Evolutionary conservation across 345 rosid species (phyloP), one percentile per base, ranked within the genome.

Genomic region (Heritiera fomes): DNA sequence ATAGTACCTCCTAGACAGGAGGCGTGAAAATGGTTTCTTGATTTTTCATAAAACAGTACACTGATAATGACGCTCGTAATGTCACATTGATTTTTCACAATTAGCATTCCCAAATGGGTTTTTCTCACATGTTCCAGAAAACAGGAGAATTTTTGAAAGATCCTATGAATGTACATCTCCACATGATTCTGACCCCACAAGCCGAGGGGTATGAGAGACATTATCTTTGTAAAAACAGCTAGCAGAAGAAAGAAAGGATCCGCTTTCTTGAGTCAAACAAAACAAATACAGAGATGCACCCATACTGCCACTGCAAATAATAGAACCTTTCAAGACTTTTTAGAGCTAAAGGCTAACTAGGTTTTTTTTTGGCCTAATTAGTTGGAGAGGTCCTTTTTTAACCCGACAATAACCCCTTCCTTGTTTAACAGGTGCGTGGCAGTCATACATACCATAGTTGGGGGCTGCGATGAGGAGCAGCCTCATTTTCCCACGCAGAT

Each of bases 191-290:
- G 82, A 41, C 87, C 87, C 87, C 85, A 79, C 78, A 20, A 70
- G 23, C 66, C 32, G 15, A 73, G 40, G 46, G 41, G 34, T n/a
- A 43, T 11, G 79, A 49, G 75, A 72, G 79, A 40, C 32, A 14
- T 84, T 84, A 83, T 82, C 75, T 78, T 76, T 83, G 90, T 86
- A 73, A 83, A 23, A 83, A 86, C 92, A 87, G 87, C 90, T 88
- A 79, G 85, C 87, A 84, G 23, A 8, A 46, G 71, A 71, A 66
- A 50, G 38, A 30, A 23, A 55, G 77, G 73, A 73, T 68, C 77
- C 74, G 79, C 67, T 60, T 80, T 75, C 65, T 78, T 50, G 83
- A 78, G 70, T 73, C 77, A 28, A 77, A 85, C 77, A 78, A 76
- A 67, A 79, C 52, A 67, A 62, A 46, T 46, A 66, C 47, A 58